A percentile compares a stretch with the other conserved stretches of the same genome.
phyloP scores from a whole-genome alignment of 1,284 basidiomycete genomes.

The Rhodotorula mucilaginosa region DNA sequence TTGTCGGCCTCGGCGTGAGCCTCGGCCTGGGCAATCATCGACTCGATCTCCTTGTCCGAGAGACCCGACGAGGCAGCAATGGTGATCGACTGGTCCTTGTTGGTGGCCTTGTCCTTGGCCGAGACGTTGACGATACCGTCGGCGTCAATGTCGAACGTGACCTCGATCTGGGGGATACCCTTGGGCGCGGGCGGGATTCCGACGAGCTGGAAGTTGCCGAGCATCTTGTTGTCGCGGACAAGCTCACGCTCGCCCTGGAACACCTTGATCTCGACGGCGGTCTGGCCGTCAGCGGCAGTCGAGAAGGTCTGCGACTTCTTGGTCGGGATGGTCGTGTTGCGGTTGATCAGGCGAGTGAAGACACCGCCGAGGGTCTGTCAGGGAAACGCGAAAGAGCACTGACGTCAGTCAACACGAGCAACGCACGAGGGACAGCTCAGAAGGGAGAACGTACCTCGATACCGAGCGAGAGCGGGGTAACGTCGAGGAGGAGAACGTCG shows the following conservation, averaged over 20 bases:
- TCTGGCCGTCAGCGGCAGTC: constrained; percentile 79
- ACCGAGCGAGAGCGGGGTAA: constrained; percentile 90
- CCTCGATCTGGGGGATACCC: constrained; percentile 97
- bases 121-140: constrained; percentile 85
- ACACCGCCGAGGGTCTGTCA: constrained; percentile 95
- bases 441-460: constrained; percentile 41
- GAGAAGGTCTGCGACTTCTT: constrained; percentile 99
- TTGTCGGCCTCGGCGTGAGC: constrained; percentile 80
- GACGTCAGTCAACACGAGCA: constrained; percentile 7
- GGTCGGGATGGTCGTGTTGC: constrained; percentile 98
- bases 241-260: constrained; percentile 87
- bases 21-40: constrained; percentile 94
- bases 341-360: constrained; percentile 75
- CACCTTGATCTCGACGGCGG: constrained; percentile 82
- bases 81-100: constrained; percentile 89
- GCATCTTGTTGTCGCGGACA: constrained; percentile 96
- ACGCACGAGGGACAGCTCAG: neutral
- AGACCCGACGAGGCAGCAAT: constrained; percentile 97
- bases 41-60: constrained; percentile 93
- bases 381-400: constrained; percentile 30
- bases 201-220: constrained; percentile 98
- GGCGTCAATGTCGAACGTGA: constrained; percentile 98
- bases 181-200: constrained; percentile 97
- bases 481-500: constrained; percentile 92
- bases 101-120: constrained; percentile 95